These are phyloP conservation scores for Ustilago crameri DNA, from an alignment of 1,284 basidiomycete species.

Conservation along the genomic window DNA sequence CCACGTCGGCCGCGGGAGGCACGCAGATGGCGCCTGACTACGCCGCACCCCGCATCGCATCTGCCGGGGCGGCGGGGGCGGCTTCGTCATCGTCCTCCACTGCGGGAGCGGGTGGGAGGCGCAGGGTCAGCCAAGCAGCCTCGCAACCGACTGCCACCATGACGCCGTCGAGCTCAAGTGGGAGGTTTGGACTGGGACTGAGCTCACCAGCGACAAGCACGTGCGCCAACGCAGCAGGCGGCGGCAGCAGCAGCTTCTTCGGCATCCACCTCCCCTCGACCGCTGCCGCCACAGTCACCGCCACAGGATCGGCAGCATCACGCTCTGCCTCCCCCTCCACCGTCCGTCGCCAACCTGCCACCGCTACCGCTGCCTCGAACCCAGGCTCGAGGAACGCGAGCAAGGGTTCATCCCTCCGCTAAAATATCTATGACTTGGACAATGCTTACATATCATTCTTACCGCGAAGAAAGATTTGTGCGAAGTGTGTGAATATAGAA, in stretches of 20 bases:
- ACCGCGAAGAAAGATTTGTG: too few relatives aligned
- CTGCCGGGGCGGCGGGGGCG: background rate
- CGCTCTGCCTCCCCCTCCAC: constrained; percentile 28
- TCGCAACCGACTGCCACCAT: constrained; percentile 4
- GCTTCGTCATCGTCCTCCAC: constrained; percentile 15
- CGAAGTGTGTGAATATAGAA: background rate
- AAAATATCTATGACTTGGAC: background rate
- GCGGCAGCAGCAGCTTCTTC: constrained; percentile 43
- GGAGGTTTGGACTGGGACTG: constrained; percentile 31
- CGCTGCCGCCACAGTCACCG: constrained; percentile 5
- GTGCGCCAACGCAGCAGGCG: constrained; percentile 14
- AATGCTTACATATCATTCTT: too few relatives aligned
- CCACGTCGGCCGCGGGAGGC: constrained; percentile 5
- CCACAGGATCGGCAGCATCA: constrained; percentile 1
- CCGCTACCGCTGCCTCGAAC: constrained; percentile 7
- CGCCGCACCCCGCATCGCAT: constrained; percentile 20
- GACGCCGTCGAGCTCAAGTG: constrained; percentile 14
- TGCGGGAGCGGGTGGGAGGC: constrained; percentile 6
- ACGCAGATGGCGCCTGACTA: constrained; percentile 25
- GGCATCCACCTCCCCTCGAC: constrained; percentile 38
- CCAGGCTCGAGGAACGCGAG: constrained; percentile 34
- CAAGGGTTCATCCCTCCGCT: constrained; percentile 39
- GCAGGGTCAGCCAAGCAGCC: constrained; percentile 32
- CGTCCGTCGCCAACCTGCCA: constrained; percentile 8
- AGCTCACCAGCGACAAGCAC: constrained; percentile 1